Conservation (phyloP, 345 rosid species). For the Eutrema japonicum region DNA sequence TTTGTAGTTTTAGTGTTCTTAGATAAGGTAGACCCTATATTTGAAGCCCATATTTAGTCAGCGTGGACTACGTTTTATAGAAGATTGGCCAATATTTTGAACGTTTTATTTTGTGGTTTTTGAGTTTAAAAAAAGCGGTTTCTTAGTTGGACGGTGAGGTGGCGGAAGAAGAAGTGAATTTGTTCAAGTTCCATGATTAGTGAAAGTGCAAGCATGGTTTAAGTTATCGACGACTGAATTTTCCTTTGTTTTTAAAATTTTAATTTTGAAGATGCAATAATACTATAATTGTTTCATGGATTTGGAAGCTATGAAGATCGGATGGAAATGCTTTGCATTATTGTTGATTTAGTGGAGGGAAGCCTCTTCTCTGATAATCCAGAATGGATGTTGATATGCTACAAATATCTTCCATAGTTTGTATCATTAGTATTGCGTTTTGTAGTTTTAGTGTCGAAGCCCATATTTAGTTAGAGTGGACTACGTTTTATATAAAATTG, state of each 20-base stretch:
- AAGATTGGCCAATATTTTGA: too few relatives aligned
- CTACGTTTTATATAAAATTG: too few relatives aligned
- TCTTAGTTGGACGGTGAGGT: too few relatives aligned
- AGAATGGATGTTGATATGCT: constrained; percentile 79
- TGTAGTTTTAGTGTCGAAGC: neutral
- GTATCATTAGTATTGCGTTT: neutral
- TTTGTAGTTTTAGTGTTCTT: too few relatives aligned
- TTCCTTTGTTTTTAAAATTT: neutral
- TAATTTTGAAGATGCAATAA: neutral
- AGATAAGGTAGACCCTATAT: too few relatives aligned
- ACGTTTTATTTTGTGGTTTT: too few relatives aligned
- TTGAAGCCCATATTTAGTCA: too few relatives aligned
- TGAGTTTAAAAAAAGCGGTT: too few relatives aligned
- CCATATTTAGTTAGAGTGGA: too few relatives aligned
- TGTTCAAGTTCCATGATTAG: constrained; percentile 7
- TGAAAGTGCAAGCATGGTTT: constrained; percentile 1
- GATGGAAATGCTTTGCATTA: constrained; percentile 85
- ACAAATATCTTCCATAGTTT: constrained; percentile 2
- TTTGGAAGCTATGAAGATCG: constrained; percentile 95
- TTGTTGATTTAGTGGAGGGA: constrained; percentile 97
- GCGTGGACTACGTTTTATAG: too few relatives aligned
- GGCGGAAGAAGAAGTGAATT: neutral
- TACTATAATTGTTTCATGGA: constrained; percentile 55
- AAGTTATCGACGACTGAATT: neutral
- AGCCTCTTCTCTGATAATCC: constrained; percentile 90